Evolutionary conservation across 441 rosid species (phyloP).

Genomic region (Syzygium malaccense): DNA sequence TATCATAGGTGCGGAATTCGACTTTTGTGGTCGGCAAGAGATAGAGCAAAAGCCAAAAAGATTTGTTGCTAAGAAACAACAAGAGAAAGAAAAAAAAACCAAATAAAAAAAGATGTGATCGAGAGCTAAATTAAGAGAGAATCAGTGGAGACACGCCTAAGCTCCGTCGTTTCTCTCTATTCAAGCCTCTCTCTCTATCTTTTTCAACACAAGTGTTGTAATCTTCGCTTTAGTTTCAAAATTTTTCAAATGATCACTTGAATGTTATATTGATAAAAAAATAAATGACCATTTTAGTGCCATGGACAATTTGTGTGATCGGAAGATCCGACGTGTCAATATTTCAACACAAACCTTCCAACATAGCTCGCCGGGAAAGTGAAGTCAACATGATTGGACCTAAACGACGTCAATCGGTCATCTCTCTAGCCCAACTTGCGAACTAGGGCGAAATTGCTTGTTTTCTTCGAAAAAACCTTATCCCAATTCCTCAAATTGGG

Average conservation of each 20-base stretch:
- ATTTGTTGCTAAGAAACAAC: neutral
- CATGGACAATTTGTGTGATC: neutral
- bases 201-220: too few relatives aligned
- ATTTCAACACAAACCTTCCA: neutral
- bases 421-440: neutral
- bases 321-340: neutral
- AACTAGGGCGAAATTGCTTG: neutral
- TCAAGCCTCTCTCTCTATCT: neutral
- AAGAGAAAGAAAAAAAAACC: neutral
- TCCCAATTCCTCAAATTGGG: neutral
- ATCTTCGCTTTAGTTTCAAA: too few relatives aligned
- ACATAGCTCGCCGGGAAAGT: neutral
- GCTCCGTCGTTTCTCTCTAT: neutral
- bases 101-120: neutral
- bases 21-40: too few relatives aligned
- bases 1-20: accelerated
- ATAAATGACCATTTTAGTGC: too few relatives aligned
- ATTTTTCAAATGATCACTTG: neutral
- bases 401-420: neutral
- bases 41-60: too few relatives aligned
- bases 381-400: neutral
- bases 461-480: too few relatives aligned
- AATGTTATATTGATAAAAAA: neutral
- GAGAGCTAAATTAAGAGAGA: neutral
- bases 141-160: neutral